Evolutionary conservation across 106 monocot species (phyloP), one percentile per base, ranked within the genome.

Genomic region (Alisma plantagoaquatica): DNA sequence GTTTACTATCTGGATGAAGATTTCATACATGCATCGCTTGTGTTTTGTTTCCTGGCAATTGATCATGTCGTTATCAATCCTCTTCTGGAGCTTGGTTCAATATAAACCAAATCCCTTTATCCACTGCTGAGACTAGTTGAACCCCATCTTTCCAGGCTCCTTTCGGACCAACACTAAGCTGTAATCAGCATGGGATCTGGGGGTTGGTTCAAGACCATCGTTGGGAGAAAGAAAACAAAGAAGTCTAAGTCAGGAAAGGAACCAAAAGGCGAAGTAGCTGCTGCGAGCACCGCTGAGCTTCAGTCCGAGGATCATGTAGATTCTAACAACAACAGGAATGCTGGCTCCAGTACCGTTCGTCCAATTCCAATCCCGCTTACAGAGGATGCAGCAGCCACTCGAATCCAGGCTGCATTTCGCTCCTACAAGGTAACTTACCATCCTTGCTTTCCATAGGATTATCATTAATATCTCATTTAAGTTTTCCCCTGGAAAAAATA

Each of bases 331-430:
- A 42, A 56, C 43, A 79, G 67, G 60, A 54, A 70, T 18, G 42
- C 56, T 26, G 69, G 81, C 25, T 14, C 4, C 27, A 74, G 51
- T 41, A 76, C 64, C 4, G 61, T 35, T 18, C 24, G 43, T 43
- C 61, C 69, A 23, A 62, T 68, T 43, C 17, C 54, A 14, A 54
- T 22, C 23, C 49, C 73, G 19, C 56, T 23, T 41, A 52, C 50
- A 19, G 81, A 89, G 67, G 77, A 78, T 10, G 52, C 15, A 43
- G 84, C 96, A 33, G 84, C 89, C 19, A 73, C 46, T 66, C 70
- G 68, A 14, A 96, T 96, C 64, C 88, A 96, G 67, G 75, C 72
- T 63, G 84, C 84, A 43, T 96, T 68, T 69, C 70, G 88, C 43
- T 43, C 69, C 19, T 84, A 58, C 75, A 80, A 63, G 94, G 94